These are phyloP conservation scores for Aspergillus sp. DNA, from an alignment of 2,329 filamentous ascomycete genomes.

Conservation along the genomic window DNA sequence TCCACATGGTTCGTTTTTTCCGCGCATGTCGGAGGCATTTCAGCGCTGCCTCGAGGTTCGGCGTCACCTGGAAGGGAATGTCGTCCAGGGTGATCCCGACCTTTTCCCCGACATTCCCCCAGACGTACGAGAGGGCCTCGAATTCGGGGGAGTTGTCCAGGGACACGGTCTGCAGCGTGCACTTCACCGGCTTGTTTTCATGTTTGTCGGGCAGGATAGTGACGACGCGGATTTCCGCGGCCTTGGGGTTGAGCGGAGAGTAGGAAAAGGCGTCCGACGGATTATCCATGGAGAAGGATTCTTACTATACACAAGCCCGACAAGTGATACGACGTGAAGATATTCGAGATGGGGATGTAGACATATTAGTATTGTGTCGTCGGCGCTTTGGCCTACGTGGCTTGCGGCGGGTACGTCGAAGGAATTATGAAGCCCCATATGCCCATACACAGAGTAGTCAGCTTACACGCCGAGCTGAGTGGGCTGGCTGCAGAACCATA, in stretches of 20 bases:
- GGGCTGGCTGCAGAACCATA: not conserved
- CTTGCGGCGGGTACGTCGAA: not conserved
- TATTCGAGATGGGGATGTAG: not conserved
- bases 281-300: not conserved
- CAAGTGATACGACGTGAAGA: not conserved
- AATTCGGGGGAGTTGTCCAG: conserved; percentile 4
- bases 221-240: conserved; percentile 6
- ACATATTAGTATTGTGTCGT: not conserved
- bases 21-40: not conserved
- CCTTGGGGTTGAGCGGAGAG: not conserved
- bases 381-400: not conserved
- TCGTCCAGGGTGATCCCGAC: not conserved
- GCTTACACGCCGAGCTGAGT: not conserved
- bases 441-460: too few relatives aligned
- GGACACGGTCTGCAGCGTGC: conserved; percentile 4
- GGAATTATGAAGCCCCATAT: not conserved
- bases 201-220: conserved; percentile 1
- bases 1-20: not conserved
- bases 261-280: not conserved
- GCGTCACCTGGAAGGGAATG: not conserved
- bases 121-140: conserved; percentile 9
- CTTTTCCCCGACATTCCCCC: conserved; percentile 3
- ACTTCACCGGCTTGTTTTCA: not conserved
- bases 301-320: not conserved
- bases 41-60: not conserved